Evolutionary conservation across 129 eudicot species (phyloP).

Genomic region (Flaveria sonorensis): DNA sequence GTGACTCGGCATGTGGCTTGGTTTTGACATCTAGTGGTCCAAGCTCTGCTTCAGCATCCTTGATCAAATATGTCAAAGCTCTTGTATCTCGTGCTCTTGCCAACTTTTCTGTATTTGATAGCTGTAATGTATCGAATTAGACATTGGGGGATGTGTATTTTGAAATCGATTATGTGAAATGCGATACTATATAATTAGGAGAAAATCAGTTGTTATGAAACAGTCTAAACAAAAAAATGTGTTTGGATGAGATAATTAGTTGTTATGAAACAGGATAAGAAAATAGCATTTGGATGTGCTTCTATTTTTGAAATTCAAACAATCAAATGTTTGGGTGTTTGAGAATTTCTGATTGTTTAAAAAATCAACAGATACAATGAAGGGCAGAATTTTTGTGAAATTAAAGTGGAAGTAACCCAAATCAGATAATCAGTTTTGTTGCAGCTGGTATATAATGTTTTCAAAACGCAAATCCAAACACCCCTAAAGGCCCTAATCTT

Average conservation of each 20-base stretch:
- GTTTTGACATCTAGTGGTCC: conserved; percentile 49
- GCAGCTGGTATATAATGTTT: neutral
- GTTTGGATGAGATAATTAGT: too few relatives aligned
- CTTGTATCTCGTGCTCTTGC: conserved; percentile 70
- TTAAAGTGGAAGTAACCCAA: neutral
- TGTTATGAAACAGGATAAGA: too few relatives aligned
- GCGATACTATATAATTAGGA: too few relatives aligned
- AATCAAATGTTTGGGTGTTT: neutral
- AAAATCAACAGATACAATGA: neutral
- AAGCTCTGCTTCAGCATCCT: conserved; percentile 68
- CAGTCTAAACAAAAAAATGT: too few relatives aligned
- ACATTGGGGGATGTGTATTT: neutral
- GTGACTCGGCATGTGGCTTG: conserved; percentile 30
- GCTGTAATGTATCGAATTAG: conserved; percentile 37
- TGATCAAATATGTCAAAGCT: conserved; percentile 56
- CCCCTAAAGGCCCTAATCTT: neutral
- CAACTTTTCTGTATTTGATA: conserved; percentile 52
- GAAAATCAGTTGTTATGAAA: too few relatives aligned
- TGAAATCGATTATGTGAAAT: too few relatives aligned
- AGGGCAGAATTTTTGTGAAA: neutral
- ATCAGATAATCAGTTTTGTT: neutral
- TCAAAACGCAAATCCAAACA: neutral
- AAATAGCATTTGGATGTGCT: too few relatives aligned
- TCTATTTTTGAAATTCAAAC: too few relatives aligned
- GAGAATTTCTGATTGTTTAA: neutral